Base-by-base conservation (phyloP, 805 yeast genomes). In the Yarrowia porcina region DNA sequence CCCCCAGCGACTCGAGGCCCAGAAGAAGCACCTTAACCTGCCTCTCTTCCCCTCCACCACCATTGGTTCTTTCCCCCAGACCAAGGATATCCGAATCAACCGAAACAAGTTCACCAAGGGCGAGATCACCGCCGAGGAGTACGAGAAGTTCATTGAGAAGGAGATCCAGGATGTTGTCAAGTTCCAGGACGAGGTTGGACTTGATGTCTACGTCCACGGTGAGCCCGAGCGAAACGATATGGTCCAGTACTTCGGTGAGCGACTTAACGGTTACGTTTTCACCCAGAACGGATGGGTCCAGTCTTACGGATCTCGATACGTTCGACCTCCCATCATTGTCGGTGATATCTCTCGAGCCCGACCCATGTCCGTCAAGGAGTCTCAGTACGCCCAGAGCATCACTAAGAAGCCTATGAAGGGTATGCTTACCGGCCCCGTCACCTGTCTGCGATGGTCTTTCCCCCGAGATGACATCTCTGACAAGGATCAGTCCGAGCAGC, bases 221-320 rank as follows among this genome's bases (percentile, higher is more conserved):
- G 99, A 94, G 84, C 99, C 99, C 80, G 99, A 94, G 87, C 89
- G 99, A 87, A 94, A 94, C 83, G 99, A 94, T 83, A 94, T 94
- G 99, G 99, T 94, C 75, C 99, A 94, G 85, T 94, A 93, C 88
- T 94, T 94, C 71, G 99, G 99, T 84, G 99, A 94, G 84, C 91
- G 90, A 84, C 84, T 94, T 78, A 88, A 89, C 76, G 99, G 99
- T 80, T 94, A 89, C 78, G 97, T 96, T 72, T 94, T 94, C 87
- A 94, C 99, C 80, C 83, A 89, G 72, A 90, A 90, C 85, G 99
- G 99, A 81, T 94, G 99, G 99, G 99, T 94, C 74, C 99, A 94
- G 85, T 94, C 99, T 71, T 94, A 93, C 80, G 99, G 99, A 85
- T 92, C 99, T 70, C 90, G 99, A 84, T 94, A 94, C 82, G 99